phyloP scores from a whole-genome alignment of 2,329 filamentous ascomycete genomes.

The Venturia pyrina region DNA sequence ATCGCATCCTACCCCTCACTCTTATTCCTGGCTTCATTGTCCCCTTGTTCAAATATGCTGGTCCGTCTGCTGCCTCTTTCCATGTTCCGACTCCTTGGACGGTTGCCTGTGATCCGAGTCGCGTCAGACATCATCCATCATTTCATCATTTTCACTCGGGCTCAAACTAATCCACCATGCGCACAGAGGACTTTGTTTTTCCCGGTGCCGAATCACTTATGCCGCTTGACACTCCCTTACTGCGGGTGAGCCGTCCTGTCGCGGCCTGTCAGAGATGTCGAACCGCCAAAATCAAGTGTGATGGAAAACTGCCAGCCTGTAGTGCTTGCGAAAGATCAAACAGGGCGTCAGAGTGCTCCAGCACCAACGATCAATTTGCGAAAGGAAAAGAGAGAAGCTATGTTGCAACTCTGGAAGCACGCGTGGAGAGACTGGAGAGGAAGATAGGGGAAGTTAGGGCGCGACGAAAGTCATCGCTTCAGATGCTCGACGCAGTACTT shows the following conservation, averaged over 20 bases:
- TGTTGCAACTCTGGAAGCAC: constrained; percentile 86
- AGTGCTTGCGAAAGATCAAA: constrained; percentile 91
- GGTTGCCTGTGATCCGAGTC: background rate
- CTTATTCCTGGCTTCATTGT: background rate
- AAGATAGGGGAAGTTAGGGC: constrained; percentile 57
- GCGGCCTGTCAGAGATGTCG: constrained; percentile 76
- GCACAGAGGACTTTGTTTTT: constrained; percentile 14
- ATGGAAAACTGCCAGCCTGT: constrained; percentile 90
- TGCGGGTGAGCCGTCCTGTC: constrained; percentile 68
- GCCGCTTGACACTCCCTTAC: constrained; percentile 46
- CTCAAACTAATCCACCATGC: constrained; percentile 11
- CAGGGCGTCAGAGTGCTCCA: constrained; percentile 77
- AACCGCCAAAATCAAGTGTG: constrained; percentile 93
- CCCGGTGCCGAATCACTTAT: constrained; percentile 23
- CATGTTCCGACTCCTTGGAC: background rate
- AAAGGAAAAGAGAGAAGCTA: constrained; percentile 94
- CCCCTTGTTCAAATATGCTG: background rate
- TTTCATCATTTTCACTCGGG: background rate
- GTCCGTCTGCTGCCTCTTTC: background rate
- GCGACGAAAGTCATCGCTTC: constrained; percentile 57
- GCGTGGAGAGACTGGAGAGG: constrained; percentile 78
- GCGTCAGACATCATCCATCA: background rate
- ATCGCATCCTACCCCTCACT: background rate
- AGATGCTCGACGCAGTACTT: constrained; percentile 49
- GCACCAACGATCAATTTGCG: constrained; percentile 91